phyloP scores from a whole-genome alignment of 768 basidiomycete genomes.

The Strobilomyces echinocephalus region DNA sequence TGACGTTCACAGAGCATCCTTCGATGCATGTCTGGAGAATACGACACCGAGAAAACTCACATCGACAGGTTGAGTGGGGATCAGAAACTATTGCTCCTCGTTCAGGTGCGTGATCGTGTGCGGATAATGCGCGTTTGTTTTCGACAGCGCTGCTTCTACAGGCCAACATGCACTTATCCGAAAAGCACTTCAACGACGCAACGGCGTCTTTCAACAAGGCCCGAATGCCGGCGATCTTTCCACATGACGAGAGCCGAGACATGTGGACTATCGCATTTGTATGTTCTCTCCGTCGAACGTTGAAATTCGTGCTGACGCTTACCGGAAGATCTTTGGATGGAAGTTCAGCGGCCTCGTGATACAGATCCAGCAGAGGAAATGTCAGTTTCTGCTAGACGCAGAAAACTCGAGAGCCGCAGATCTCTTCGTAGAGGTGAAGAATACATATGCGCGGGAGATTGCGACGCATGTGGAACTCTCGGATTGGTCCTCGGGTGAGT shows the following conservation, averaged over 20 bases:
- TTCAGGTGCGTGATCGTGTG: slow-evolving; percentile 7
- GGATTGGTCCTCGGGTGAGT: slow-evolving; percentile 12
- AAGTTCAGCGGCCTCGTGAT: slow-evolving; percentile 17
- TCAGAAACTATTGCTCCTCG: slow-evolving; percentile 5
- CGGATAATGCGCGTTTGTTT: too few species aligned
- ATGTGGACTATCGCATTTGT: slow-evolving; percentile 15
- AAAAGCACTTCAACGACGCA: slow-evolving; percentile 2
- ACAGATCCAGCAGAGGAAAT: slow-evolving; percentile 14
- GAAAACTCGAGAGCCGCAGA: slow-evolving; percentile 2
- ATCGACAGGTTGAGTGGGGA: neutral
- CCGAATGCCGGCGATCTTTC: slow-evolving; percentile 10
- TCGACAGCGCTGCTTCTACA: neutral
- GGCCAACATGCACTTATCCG: slow-evolving; percentile 15
- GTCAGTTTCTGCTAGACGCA: slow-evolving; percentile 1
- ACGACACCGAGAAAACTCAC: neutral
- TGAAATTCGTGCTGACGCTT: neutral
- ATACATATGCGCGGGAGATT: slow-evolving; percentile 10
- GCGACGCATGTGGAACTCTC: slow-evolving; percentile 11
- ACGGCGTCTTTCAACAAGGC: slow-evolving; percentile 6
- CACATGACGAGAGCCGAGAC: slow-evolving; percentile 10
- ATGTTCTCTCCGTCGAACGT: neutral
- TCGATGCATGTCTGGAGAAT: slow-evolving; percentile 7
- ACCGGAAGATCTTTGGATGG: slow-evolving; percentile 17
- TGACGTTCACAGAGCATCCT: slow-evolving; percentile 10
- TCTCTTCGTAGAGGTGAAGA: slow-evolving; percentile 7